Base-by-base conservation (phyloP, 2,329 filamentous ascomycete species). In the Colletotrichum spinosum region DNA sequence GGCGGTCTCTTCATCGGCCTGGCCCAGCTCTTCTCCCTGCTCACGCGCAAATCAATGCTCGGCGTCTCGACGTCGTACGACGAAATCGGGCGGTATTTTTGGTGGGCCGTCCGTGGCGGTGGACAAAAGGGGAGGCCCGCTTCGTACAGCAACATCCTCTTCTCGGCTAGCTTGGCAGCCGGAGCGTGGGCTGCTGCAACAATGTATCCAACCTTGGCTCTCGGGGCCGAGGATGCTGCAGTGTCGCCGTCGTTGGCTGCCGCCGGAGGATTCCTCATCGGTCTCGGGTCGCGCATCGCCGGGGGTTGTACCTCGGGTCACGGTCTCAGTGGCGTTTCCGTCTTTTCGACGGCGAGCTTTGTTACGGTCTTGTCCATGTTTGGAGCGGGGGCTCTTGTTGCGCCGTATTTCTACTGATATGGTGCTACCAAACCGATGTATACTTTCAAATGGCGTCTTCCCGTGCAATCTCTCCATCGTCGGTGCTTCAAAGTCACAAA, bases 291-390 rank as follows among this genome's bases (percentile, higher is more conserved):
- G 1, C 83, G 88, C 53, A 72, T 91, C 59, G 89, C 86, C 0
- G 88, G 88, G 2, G 90, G 90, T 0, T 92, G 90, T 68, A 90
- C 89, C 0, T 89, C 87, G 6, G 89, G 90, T 0, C 90, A 92
- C 72, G 90, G 90, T 0, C 88, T 92, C 68, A 90, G 86, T 64
- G 90, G 90, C 0, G 82, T 91, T 71, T 85, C 86, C n/a, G 78
- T 88, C 65, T 77, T 91, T 55, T 88, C 85, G 0, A 76, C 85
- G 4, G 85, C 88, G 9, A 91, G 89, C 71, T 80, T 90, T 60
- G 74, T 91, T 11, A 89, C 87, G 0, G 86, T 90, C 33, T 83
- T 75, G 3, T 78, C 82, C 6, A 84, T 88, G 69, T 90, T 91
- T 78, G 82, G 72, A 1, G 81, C 81, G 0, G 88, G 87, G 4